phyloP scores from a whole-genome alignment of 2,329 filamentous ascomycete species.

The Fusarium nisikadoi region DNA sequence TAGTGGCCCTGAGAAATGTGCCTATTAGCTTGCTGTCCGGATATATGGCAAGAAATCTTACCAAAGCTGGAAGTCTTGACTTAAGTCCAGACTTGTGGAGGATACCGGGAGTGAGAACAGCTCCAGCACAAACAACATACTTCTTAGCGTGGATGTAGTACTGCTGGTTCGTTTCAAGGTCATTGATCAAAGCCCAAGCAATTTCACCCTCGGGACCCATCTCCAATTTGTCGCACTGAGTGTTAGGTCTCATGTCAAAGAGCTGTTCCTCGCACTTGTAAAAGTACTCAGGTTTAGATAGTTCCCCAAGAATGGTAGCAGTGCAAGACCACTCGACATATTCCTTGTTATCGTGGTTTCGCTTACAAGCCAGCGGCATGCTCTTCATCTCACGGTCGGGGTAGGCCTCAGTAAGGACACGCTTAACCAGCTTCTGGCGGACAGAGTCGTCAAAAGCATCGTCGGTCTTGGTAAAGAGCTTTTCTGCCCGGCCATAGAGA shows the following conservation, averaged over 20 bases:
- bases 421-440: not conserved
- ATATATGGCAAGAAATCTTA: not conserved
- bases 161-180: not conserved
- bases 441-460: not conserved
- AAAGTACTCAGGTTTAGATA: not conserved
- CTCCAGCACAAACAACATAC: constrained; percentile 1
- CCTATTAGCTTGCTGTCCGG: not conserved
- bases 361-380: not conserved
- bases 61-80: not conserved
- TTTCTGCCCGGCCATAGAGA: not conserved
- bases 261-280: not conserved
- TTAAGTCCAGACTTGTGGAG: not conserved
- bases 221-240: not conserved
- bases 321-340: constrained; percentile 11
- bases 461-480: not conserved
- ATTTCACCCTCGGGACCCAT: not conserved
- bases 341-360: not conserved
- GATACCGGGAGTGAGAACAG: not conserved
- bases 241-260: not conserved
- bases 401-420: not conserved
- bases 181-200: not conserved
- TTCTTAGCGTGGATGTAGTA: not conserved
- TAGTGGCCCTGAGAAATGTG: not conserved
- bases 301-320: constrained; percentile 1
- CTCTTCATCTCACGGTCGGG: not conserved